Base-by-base conservation (phyloP, 2,329 filamentous ascomycete genomes). In the Tricladium varicosporioides region DNA sequence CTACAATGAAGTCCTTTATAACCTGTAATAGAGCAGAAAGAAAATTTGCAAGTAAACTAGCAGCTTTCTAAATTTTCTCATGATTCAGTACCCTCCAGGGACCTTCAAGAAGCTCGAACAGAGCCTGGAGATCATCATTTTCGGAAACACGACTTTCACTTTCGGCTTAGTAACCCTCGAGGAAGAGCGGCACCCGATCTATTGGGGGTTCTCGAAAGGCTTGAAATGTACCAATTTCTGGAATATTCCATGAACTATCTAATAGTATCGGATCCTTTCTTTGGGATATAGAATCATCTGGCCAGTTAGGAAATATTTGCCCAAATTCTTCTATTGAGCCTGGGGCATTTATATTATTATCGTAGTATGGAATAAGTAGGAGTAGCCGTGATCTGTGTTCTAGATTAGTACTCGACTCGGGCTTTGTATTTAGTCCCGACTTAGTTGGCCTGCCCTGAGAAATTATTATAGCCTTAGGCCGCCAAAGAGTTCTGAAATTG, bases 11-110 rank as follows among this genome's bases (percentile, higher is more conserved):
- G 15, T 46, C 16, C 44, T 46, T n/a, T n/a, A 46, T 46, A 46
- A 46, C 44, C 44, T 46, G 44, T 11, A n/a, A 46, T 27, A 46
- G 44, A 46, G 44, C 44, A 18, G 44, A 46, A 46, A 46, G 44
- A 46, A 40, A 46, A 46, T n/a, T 46, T 18, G 44, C 44, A 27
- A 46, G 18, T 46, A n/a, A n/a, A 46, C 44, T n/a, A n/a, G 44
- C 19, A n/a, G 44, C 16, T 18, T 46, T 46, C 44, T 46, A n/a
- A n/a, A 46, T 46, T 46, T 46, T 5, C 19, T 46, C 44, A 46
- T 46, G 44, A n/a, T 46, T 46, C 44, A 46, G 15, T 46, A n/a
- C 15, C 44, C 44, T 46, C 44, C 44, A 46, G 19, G 15, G 19
- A 18, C 19, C 7, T 18, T 2, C 13, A 46, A 46, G 44, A 46